Base-by-base conservation (phyloP, 164 flowering plant genomes). In the Hamamelis virginiana region DNA sequence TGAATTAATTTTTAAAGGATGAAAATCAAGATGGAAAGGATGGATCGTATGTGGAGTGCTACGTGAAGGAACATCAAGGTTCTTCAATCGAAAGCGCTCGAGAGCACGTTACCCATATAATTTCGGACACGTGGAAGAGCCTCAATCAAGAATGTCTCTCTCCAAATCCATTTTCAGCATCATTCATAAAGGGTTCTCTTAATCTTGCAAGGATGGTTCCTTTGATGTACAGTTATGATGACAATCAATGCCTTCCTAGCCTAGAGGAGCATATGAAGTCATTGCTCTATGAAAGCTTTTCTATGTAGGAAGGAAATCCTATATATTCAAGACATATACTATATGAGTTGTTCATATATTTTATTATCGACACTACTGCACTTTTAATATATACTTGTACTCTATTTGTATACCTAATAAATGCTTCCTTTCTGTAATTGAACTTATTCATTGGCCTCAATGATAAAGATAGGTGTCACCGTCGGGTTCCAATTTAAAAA, bases 11-110 rank as follows among this genome's bases (percentile, higher is more conserved):
- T 14, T 19, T 26, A 46, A 47, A 86, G 89, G 90, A 88, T 69
- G 93, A 86, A 74, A 74, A 82, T 46, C 89, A 85, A 74, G 77
- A 78, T 1, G 93, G 89, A 0, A 9, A 75, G 13, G 93, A 89
- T 55, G 90, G 89, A 5, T 88, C 93, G 0, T 88, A 82, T 65
- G 41, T 84, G 12, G 81, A 80, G 0, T 87, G 72, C 67, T 82
- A 78, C 75, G 64, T 83, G 76, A 81, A 75, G 23, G 81, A 82
- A 56, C 23, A 77, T 18, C 21, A 59, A 64, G 77, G 52, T 14
- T 8, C 9, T 1, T 59, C 86, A 0, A 1, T 19, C 0, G 81
- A 79, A 52, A 23, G 4, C 1, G 87, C 83, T 21, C 16, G 70
- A 62, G 61, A 77, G 9, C 78, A 77, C 57, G 84, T 78, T 0